Evolutionary conservation across 306 rosid species (phyloP).

Genomic region (Argentina anserina): DNA sequence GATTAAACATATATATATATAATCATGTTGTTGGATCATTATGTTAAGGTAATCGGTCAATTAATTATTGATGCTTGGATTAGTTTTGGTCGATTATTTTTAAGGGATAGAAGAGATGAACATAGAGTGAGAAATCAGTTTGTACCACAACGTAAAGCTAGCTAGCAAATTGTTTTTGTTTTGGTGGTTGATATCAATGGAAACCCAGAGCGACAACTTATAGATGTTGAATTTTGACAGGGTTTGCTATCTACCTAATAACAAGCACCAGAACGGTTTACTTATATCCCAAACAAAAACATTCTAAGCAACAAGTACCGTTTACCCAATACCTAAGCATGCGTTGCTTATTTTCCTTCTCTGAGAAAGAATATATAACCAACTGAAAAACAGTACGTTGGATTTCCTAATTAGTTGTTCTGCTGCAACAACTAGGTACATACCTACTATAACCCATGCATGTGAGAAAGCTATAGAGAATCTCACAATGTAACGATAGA

Average conservation of each 20-base stretch:
- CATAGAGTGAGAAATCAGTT: not conserved
- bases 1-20: too few relatives aligned
- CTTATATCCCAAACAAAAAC: slow-evolving; percentile 44
- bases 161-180: not conserved
- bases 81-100: not conserved
- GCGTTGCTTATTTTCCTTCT: slow-evolving; percentile 40
- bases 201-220: not conserved
- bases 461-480: not conserved
- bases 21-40: not conserved
- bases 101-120: not conserved
- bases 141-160: not conserved
- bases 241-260: slow-evolving; percentile 21
- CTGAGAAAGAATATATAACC: slow-evolving; percentile 34
- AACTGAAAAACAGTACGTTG: slow-evolving; percentile 22
- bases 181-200: not conserved
- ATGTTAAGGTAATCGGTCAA: not conserved
- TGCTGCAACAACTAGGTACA: slow-evolving; percentile 27
- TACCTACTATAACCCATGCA: not conserved
- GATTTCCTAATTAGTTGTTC: slow-evolving; percentile 30
- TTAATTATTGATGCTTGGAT: not conserved
- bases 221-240: slow-evolving; percentile 14
- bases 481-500: not conserved
- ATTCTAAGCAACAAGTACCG: slow-evolving; percentile 60
- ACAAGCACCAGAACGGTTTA: slow-evolving; percentile 28
- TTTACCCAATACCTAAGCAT: slow-evolving; percentile 57